These are phyloP conservation scores for Apodospora peruviana DNA, from an alignment of 495 filamentous ascomycete genomes.

Conservation along the genomic window DNA sequence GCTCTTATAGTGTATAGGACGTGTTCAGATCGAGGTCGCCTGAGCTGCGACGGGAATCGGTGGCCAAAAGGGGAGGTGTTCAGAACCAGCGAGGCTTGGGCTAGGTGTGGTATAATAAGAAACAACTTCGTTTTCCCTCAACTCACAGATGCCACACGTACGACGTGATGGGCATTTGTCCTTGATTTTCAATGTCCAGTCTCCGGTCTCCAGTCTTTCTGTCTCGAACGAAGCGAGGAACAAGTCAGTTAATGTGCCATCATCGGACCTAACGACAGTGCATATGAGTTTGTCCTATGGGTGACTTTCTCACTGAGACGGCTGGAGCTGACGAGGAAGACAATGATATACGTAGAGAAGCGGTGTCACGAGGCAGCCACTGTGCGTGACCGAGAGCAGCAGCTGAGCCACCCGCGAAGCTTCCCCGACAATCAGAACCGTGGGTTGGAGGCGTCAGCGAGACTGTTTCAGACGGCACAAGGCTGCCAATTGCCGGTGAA, in stretches of 20 bases:
- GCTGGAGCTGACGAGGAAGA: neutral
- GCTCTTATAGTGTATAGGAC: no score
- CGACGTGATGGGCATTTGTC: conserved; percentile 9
- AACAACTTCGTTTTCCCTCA: neutral
- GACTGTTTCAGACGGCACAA: conserved; percentile 7
- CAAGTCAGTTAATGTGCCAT: conserved; percentile 8
- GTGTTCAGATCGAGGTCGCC: no score
- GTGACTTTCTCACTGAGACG: conserved; percentile 5
- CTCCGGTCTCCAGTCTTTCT: neutral
- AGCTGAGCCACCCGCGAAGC: conserved; percentile 18
- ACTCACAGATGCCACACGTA: neutral
- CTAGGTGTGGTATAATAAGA: no score
- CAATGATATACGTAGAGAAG: conserved; percentile 4
- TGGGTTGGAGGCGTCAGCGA: neutral
- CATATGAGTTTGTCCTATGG: conserved; percentile 6
- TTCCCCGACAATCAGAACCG: neutral
- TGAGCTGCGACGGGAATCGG: no score
- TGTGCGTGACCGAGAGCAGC: conserved; percentile 19
- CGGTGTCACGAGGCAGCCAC: conserved; percentile 16
- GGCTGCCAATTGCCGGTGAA: neutral
- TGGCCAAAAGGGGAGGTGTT: no score
- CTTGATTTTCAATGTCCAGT: neutral
- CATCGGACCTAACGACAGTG: conserved; percentile 15
- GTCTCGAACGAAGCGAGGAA: neutral
- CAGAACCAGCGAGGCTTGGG: no score